Evolutionary conservation across 768 basidiomycete genomes (phyloP).

Genomic region (Rossbeevera mucosa): DNA sequence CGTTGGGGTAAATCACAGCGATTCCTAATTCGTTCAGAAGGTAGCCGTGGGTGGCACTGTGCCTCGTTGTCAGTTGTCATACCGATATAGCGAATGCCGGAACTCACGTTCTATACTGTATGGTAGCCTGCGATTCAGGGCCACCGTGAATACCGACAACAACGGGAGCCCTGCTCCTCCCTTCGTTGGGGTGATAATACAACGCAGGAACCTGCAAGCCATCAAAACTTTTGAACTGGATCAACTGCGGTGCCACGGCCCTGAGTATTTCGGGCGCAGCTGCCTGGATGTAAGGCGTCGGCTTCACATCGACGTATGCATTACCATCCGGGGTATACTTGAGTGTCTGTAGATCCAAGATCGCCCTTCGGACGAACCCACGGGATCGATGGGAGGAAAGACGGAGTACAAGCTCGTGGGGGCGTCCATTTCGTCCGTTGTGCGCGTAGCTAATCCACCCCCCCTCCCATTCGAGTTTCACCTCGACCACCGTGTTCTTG

Average conservation of each 20-base stretch:
- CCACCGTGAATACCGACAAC: constrained; percentile 40
- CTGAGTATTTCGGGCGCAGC: constrained; percentile 23
- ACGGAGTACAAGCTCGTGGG: constrained; percentile 30
- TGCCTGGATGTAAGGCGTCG: constrained; percentile 34
- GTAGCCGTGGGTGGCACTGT: constrained; percentile 36
- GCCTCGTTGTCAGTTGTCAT: constrained; percentile 2
- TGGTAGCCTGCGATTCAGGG: constrained; percentile 35
- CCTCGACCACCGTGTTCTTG: constrained; percentile 29
- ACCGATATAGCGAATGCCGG: not conserved
- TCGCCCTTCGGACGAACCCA: constrained; percentile 24
- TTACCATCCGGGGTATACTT: constrained; percentile 20
- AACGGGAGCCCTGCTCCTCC: constrained; percentile 28
- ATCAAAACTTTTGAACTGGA: constrained; percentile 41
- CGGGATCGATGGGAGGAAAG: constrained; percentile 32
- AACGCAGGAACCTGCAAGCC: constrained; percentile 38
- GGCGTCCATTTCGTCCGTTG: constrained; percentile 32
- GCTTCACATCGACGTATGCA: constrained; percentile 25
- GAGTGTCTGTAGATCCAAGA: constrained; percentile 27
- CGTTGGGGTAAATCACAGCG: constrained; percentile 41
- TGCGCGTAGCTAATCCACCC: constrained; percentile 29
- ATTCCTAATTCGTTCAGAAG: constrained; percentile 39
- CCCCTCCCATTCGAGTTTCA: constrained; percentile 29
- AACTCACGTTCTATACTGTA: constrained; percentile 31
- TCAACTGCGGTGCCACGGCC: constrained; percentile 30
- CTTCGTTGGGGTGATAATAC: constrained; percentile 37